Evolutionary conservation across 169 alveolate genomes (phyloP), one percentile per base, ranked within the genome.

Genomic region (Miamiensis avidus): DNA sequence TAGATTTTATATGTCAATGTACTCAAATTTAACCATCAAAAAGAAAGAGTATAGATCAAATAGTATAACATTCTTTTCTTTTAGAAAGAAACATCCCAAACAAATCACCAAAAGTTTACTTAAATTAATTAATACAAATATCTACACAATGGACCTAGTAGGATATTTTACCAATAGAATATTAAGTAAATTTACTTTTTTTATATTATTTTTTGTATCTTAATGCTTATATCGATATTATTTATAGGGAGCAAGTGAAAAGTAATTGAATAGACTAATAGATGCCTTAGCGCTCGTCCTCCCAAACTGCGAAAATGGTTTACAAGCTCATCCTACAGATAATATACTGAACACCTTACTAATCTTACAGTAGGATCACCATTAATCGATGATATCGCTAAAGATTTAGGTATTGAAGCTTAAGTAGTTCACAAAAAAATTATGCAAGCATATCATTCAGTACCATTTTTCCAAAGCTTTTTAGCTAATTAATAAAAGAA

Each of bases 181-280:
- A 32, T 86, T 75, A 86, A 27, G 69, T 49, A 49, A 49, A 11
- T 49, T 49, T 11, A 11, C 4, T 11, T 49, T 49, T 11, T 4
- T 20, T 49, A 49, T 49, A 49, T 11, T 49, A 11, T 49, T 11
- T 49, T 11, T 49, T 11, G 20, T 20, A 49, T 49, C 20, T 11
- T 11, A 11, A 11, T 49, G 20, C 4, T 11, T 49, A 49, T 11
- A 49, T 11, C 20, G 4, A 4, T 11, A 11, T 11, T 49, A 11
- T 20, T 4, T 11, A 49, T 20, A 49, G 69, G 90, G 90, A 0
- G 83, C 83, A 73, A 82, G 90, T 27, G 87, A 75, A 1, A 25
- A 86, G 75, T 74, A 81, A 75, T 86, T 86, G 28, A 86, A 86
- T 28, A 86, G 90, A 86, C 32, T 86, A 74, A 75, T 86, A 31